phyloP scores from a whole-genome alignment of 331 rosid genomes.

The Pyracantha coccinea region DNA sequence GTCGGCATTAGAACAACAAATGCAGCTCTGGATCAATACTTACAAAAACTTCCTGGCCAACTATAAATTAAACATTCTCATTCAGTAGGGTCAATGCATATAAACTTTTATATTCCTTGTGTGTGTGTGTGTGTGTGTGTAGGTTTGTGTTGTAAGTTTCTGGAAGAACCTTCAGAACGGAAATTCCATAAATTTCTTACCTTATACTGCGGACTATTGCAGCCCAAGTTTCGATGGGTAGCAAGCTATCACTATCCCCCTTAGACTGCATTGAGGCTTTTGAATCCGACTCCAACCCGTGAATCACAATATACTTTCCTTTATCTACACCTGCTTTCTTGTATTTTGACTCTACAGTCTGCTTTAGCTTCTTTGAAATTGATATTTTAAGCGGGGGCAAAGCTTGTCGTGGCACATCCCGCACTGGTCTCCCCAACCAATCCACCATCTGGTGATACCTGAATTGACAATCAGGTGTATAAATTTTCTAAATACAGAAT shows the following conservation, averaged over 20 bases:
- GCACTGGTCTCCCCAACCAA: slow-evolving; percentile 74
- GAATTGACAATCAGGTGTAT: slow-evolving; percentile 4
- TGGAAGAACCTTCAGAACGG: neutral
- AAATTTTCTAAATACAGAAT: neutral
- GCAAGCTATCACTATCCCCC: slow-evolving; percentile 80
- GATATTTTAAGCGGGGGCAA: slow-evolving; percentile 61
- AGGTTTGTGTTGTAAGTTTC: neutral
- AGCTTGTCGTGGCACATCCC: slow-evolving; percentile 49
- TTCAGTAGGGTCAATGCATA: too few species aligned
- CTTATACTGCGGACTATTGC: slow-evolving; percentile 44
- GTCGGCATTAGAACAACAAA: slow-evolving; percentile 3
- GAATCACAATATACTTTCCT: slow-evolving; percentile 75
- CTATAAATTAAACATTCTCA: too few species aligned
- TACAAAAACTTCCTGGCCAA: too few species aligned
- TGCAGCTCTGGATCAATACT: neutral
- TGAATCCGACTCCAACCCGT: slow-evolving; percentile 80
- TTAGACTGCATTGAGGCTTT: slow-evolving; percentile 88
- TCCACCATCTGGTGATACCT: slow-evolving; percentile 92
- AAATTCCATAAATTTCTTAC: slow-evolving; percentile 9
- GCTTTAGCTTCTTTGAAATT: slow-evolving; percentile 76
- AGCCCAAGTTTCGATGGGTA: slow-evolving; percentile 73
- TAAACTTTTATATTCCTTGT: too few species aligned
- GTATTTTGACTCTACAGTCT: slow-evolving; percentile 52
- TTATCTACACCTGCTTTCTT: slow-evolving; percentile 50
- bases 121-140: too few species aligned